Evolutionary conservation across 768 basidiomycete genomes (phyloP), one percentile per base, ranked within the genome.

Genomic region (Baorangia bicolor): DNA sequence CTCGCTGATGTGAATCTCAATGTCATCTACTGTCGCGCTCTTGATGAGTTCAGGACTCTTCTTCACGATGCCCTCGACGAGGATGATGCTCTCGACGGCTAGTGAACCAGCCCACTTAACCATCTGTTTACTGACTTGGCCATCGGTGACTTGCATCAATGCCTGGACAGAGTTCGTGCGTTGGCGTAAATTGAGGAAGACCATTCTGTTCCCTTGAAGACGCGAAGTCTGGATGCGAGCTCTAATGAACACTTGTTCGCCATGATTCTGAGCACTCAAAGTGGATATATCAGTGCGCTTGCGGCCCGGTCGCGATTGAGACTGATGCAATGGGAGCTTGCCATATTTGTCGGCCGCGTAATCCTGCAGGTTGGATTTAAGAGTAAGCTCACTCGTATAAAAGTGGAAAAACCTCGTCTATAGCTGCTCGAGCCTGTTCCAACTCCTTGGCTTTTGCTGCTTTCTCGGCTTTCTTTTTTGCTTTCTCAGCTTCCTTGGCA

Each of bases 91-190:
- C 76, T 99, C 97, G 64, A 83, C 82, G 27, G 87, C 77, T 47
- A 98, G 74, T 25, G 82, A 69, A 20, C 86, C 85, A 18, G 87
- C 83, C 89, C 90, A 98, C 74, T 94, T 97, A 37, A 94, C 84
- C 97, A 99, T 99, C 70, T 96, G 94, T 74, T 95, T 98, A 58
- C 92, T 95, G 27, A 98, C 81, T 65, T 83, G 86, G 43, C 84
- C 88, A 12, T 85, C 81, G 11, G 87, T 76, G 23, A 90, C 83
- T 45, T 78, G 73, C 57, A 96, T 77, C 38, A 98, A 76, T 34
- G 90, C 94, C 70, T 98, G 96, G 10, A 99, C 86, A 52, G 95
- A 80, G 67, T 88, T 81, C 14, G 81, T 87, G 63, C 90, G 83
- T 72, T 99, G 96, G 56, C 96, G 90, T 52, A 99, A 80, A 68